Conservation (phyloP, 2,329 filamentous ascomycete genomes). For the Dryadomyces sulphureus region DNA sequence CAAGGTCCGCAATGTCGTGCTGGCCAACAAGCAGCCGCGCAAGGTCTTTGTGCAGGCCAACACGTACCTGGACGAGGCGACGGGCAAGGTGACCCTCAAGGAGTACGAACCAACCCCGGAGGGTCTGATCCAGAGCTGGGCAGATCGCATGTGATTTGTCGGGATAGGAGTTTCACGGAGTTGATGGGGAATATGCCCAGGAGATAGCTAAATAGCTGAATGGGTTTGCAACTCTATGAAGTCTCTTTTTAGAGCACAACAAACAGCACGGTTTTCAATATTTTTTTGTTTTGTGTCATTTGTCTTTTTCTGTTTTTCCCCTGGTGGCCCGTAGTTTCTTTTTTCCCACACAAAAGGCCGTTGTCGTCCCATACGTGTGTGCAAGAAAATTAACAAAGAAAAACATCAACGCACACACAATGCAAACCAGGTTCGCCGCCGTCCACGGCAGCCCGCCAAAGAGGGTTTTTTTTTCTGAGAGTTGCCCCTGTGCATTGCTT, state of each 20-base stretch:
- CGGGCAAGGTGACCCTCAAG: conserved; percentile 58
- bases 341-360: conserved; percentile 2
- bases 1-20: conserved; percentile 60
- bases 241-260: background rate
- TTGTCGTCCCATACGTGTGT: conserved; percentile 3
- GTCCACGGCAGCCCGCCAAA: background rate
- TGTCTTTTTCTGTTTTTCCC: conserved; percentile 4
- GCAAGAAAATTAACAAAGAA: conserved; percentile 3
- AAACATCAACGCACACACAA: conserved; percentile 5
- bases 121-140: conserved; percentile 76
- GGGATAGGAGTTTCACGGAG: too few relatives aligned
- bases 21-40: conserved; percentile 65
- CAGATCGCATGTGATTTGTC: conserved; percentile 36
- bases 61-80: conserved; percentile 54
- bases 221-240: too few relatives aligned
- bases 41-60: conserved; percentile 94
- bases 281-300: conserved; percentile 7
- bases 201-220: too few relatives aligned
- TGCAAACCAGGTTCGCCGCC: conserved; percentile 3
- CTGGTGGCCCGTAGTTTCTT: background rate
- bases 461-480: background rate
- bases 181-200: too few relatives aligned
- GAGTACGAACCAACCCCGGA: conserved; percentile 73
- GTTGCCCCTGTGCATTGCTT: background rate
- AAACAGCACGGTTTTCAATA: background rate